Evolutionary conservation across 2,329 filamentous ascomycete genomes (phyloP).

Genomic region (Aspergillus fischeri): DNA sequence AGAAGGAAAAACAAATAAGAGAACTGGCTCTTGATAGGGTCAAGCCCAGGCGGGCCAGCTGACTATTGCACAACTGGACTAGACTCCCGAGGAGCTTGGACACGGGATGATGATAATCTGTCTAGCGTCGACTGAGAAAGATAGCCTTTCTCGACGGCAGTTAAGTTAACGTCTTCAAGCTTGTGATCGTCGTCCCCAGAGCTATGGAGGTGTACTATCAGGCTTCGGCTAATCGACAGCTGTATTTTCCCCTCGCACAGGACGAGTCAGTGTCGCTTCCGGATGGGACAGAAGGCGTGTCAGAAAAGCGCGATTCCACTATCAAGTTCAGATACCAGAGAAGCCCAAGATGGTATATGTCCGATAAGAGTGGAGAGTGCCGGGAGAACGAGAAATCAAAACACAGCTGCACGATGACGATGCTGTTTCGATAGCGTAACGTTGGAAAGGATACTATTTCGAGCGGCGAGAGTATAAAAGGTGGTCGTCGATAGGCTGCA

Average conservation of each 20-base stretch:
- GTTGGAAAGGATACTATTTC: conserved; percentile 9
- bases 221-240: background rate
- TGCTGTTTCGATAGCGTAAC: conserved; percentile 8
- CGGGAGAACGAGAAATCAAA: conserved; percentile 12
- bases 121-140: conserved; percentile 10
- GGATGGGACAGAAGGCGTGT: background rate
- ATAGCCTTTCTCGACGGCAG: conserved; percentile 4
- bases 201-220: background rate
- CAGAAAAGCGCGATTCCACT: background rate
- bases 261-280: background rate
- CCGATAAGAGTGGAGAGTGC: conserved; percentile 9
- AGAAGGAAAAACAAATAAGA: conserved; percentile 3
- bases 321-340: conserved; percentile 6
- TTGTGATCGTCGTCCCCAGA: conserved; percentile 16
- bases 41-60: conserved; percentile 30
- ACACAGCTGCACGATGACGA: conserved; percentile 11
- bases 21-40: conserved; percentile 15
- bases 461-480: conserved; percentile 6
- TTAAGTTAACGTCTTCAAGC: conserved; percentile 11
- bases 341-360: conserved; percentile 8
- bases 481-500: conserved; percentile 14
- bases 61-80: conserved; percentile 25
- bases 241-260: background rate
- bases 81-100: conserved; percentile 20
- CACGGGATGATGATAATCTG: conserved; percentile 12